Evolutionary conservation across 345 rosid species (phyloP).

Genomic region (Orychophragmus violaceus): DNA sequence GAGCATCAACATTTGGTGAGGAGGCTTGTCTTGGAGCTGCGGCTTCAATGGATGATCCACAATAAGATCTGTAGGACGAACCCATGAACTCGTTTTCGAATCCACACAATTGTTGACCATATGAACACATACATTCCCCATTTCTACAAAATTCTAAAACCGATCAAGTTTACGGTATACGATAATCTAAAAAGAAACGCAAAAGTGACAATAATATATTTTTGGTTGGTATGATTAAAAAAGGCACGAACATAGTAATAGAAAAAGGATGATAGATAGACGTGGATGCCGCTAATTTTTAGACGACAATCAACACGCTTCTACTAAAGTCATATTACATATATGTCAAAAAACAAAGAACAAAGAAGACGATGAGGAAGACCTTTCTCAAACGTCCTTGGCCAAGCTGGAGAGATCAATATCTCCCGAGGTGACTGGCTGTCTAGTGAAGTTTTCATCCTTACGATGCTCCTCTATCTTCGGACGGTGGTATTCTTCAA

Average conservation of each 20-base stretch:
- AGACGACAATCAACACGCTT: background rate
- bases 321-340: conserved; percentile 5
- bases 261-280: background rate
- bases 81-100: conserved; percentile 33
- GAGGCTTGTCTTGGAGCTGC: conserved; percentile 26
- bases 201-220: background rate
- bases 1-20: conserved; percentile 36
- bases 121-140: conserved; percentile 62
- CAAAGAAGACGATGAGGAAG: background rate
- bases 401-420: conserved; percentile 58
- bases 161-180: conserved; percentile 1
- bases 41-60: conserved; percentile 29
- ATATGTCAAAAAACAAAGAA: background rate
- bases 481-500: conserved; percentile 42
- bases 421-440: conserved; percentile 24
- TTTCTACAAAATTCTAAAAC: conserved; percentile 20
- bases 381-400: conserved; percentile 49
- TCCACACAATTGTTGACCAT: conserved; percentile 42
- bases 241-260: background rate
- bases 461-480: conserved; percentile 25
- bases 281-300: conserved; percentile 20
- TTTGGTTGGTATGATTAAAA: conserved; percentile 1
- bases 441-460: background rate
- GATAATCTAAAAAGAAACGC: background rate
- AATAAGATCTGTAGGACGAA: conserved; percentile 35